Base-by-base conservation (phyloP, 2,329 filamentous ascomycete genomes). In the Sporothrix humicola region DNA sequence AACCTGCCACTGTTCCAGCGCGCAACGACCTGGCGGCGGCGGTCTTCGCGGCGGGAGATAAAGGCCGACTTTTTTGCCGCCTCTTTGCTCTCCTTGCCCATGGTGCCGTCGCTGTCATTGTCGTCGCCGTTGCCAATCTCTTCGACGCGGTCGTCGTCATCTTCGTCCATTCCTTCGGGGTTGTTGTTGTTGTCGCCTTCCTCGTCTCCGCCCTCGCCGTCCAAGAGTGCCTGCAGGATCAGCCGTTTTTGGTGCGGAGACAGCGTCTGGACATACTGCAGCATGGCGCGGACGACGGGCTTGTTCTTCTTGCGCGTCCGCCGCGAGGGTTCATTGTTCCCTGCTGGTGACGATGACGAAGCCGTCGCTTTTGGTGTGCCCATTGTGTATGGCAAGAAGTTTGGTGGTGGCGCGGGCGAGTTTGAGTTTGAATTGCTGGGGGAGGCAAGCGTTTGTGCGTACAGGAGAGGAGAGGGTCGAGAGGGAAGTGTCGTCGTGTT, bases 231-330 rank as follows among this genome's bases (percentile, higher is more conserved):
- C 17, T 66, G 70, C 52, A 75, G 13, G 12, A 76, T 70, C 23
- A 59, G 68, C 13, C 72, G 71, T 68, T 75, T 74, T 63, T 77
- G 72, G 52, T 72, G 71, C 12, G 76, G 50, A 4, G 71, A 65
- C 23, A 77, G 72, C 2, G 37, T 61, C 54, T 73, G 56, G 63
- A 77, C 72, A 23, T 69, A 73, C 23, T 72, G 70, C 50, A 76
- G 42, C 73, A 76, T 73, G 50, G 69, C 69, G 10, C 52, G 70
- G 6, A 76, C 56, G 17, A 73, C 37, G 7, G 74, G 72, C 71
- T 50, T 63, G 63, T 61, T 72, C 26, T 56, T 69, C 12, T 56
- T 50, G 71, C 70, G 69, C 3, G 65, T n/a, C 59, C 17, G 20
- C 26, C 71, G 58, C 17, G 66, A 70, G 4, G 65, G 31, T 37